Base-by-base conservation (phyloP, 306 rosid species). In the Ormosia emarginata region DNA sequence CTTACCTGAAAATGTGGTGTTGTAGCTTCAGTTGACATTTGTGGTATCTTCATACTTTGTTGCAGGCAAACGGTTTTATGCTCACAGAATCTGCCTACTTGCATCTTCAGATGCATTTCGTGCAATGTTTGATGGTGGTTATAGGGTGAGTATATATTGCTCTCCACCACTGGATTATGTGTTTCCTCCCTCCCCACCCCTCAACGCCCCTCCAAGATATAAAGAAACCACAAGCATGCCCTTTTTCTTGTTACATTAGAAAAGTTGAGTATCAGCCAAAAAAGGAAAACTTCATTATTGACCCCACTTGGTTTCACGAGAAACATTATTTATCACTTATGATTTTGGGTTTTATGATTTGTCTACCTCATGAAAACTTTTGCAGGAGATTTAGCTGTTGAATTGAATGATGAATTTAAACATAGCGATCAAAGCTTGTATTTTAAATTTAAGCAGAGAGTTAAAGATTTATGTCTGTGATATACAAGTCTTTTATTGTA, bases 71-170 rank as follows among this genome's bases (percentile, higher is more conserved):
- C 92, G 91, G 61, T 96, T 96, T 80, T 87, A 90, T 87, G 99
- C 99, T 64, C 99, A 96, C 80, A 91, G 97, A 86, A 93, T 93
- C 66, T 92, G 97, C 84, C 85, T 96, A 61, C 98, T 96, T 57
- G 99, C 99, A 58, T 96, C 97, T 65, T 96, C 99, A 17, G 98
- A 91, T 85, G 94, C 97, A 66, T 96, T 93, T 81, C 99, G 97
- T 80, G 99, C 99, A 29, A 96, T 96, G 99, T 91, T 96, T 83
- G 97, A 94, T 84, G 98, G 98, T 62, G 98, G 95, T 79, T 94
- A 94, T 80, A 90, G 95, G 91, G 97, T 94, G 86, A 85, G 93
- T 69, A 40, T 77, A 58, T 37, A 41, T 10, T 67, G 66, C 61
- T 24, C 13, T 49, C 7, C 12, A 5, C 49, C 15, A 18, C 2